Base-by-base conservation (phyloP, 2,329 filamentous ascomycete species). In the Microsporum ferrugineum region DNA sequence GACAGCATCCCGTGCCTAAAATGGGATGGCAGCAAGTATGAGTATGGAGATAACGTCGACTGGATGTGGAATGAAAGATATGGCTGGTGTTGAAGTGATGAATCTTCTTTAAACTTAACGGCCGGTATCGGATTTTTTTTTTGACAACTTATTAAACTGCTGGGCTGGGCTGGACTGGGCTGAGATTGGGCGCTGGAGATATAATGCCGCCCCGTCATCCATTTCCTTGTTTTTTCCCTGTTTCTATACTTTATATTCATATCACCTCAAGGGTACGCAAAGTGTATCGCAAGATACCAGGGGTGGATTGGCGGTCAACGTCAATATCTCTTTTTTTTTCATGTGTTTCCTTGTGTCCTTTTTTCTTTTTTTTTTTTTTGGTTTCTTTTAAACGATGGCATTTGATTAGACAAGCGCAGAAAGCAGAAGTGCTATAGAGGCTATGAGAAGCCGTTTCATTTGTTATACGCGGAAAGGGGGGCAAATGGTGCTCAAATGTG, bases 11-110 rank as follows among this genome's bases (percentile, higher is more conserved):
- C 75, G 60, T 75, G 76, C 66, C 66, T 80, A 63, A 74, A 74
- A 57, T 80, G 77, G 78, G 74, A 73, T 33, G 77, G 76, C n/a
- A 68, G 70, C 34, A 69, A 71, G 33, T 65, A 71, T 59, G 71
- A 70, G 8, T 62, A 74, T 14, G 70, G 71, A 14, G 68, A 74
- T 29, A 70, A 76, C 5, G 72, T 78, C 51, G 73, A 77, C 60
- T 80, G 78, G 78, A 62, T 75, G 31, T 72, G 71, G 68, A 79
- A 78, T 62, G 76, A 80, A 70, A 78, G 78, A 67, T 80, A 77
- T 64, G 73, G 71, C 55, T 80, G 78, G 78, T 80, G 77, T 63
- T 23, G 17, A 23, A 23, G 79, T 43, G 39, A 43, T 14, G 39
- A 43, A 23, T 23, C 17, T 23, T 23, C 17, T 23, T 23, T 23